Conservation (phyloP, 345 rosid species). For the Eucalyptus paniculata region DNA sequence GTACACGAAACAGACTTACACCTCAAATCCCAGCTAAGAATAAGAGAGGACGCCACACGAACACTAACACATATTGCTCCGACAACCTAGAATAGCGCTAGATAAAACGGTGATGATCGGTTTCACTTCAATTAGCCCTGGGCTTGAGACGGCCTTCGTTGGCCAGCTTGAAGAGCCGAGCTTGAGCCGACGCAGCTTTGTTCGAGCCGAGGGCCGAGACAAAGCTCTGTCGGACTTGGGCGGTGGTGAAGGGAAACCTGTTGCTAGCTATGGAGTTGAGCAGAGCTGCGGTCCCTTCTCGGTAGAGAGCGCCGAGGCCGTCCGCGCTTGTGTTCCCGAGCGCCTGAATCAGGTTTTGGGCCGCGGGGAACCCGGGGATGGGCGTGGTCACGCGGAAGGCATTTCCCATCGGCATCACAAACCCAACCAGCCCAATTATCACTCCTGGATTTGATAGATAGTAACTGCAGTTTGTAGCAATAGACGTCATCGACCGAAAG, state of each 20-base stretch:
- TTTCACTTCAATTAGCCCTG: conserved; percentile 4
- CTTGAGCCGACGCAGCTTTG: conserved; percentile 60
- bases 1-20: neutral
- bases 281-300: conserved; percentile 90
- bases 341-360: conserved; percentile 55
- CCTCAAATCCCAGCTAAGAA: neutral
- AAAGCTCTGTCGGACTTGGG: conserved; percentile 63
- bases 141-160: conserved; percentile 76
- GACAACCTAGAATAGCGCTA: neutral
- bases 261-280: conserved; percentile 65
- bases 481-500: neutral
- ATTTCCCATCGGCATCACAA: conserved; percentile 71
- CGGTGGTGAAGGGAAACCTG: conserved; percentile 51
- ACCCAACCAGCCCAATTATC: conserved; percentile 66
- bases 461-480: conserved; percentile 32
- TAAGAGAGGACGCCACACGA: neutral
- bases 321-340: conserved; percentile 60
- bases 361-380: conserved; percentile 33
- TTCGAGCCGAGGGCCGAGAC: conserved; percentile 39
- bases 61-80: neutral
- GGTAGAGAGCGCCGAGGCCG: conserved; percentile 58
- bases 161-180: conserved; percentile 68
- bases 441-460: conserved; percentile 69
- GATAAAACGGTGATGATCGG: neutral
- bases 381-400: conserved; percentile 31